Percentiles rank a stretch among this genome's conserved stretches.
Evolutionary conservation across 495 filamentous ascomycete species (phyloP).

Genomic region (Penicillium macrosclerotiorum): DNA sequence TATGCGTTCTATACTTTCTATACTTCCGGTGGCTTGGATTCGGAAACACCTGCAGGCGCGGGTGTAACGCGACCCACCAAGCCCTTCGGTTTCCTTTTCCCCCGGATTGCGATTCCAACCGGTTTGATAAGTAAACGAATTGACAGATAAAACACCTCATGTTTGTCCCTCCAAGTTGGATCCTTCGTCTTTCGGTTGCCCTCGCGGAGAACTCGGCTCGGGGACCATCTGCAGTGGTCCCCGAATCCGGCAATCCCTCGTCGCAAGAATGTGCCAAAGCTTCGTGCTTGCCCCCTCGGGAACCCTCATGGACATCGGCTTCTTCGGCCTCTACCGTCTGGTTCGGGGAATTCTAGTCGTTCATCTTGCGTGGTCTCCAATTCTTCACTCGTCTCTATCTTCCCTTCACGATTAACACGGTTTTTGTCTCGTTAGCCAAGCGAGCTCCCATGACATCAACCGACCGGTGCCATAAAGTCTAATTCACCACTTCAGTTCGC

Average conservation of each 20-base stretch:
- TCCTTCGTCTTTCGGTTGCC: too few species aligned
- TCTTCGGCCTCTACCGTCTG: neutral
- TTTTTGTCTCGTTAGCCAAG: neutral
- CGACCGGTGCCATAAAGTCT: slow-evolving; percentile 9
- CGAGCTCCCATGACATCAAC: slow-evolving; percentile 9
- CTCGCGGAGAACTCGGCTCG: slow-evolving; percentile 2
- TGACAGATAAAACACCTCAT: too few species aligned
- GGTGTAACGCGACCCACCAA: neutral
- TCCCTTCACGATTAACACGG: neutral
- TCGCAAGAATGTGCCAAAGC: slow-evolving; percentile 3
- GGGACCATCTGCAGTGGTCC: slow-evolving; percentile 20
- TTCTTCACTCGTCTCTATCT: neutral
- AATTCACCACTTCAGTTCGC: neutral
- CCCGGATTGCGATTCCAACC: neutral
- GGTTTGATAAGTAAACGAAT: too few species aligned
- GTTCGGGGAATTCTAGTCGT: neutral
- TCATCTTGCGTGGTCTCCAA: neutral
- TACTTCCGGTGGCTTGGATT: neutral
- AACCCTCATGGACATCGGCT: neutral
- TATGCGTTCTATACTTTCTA: neutral
- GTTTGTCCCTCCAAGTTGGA: neutral
- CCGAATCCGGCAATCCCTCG: slow-evolving; percentile 13
- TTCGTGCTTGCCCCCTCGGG: neutral
- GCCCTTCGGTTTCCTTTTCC: neutral
- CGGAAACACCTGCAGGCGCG: neutral